phyloP scores from a whole-genome alignment of 1,284 basidiomycete genomes.

The Anthracocystis panici-leucophaei region DNA sequence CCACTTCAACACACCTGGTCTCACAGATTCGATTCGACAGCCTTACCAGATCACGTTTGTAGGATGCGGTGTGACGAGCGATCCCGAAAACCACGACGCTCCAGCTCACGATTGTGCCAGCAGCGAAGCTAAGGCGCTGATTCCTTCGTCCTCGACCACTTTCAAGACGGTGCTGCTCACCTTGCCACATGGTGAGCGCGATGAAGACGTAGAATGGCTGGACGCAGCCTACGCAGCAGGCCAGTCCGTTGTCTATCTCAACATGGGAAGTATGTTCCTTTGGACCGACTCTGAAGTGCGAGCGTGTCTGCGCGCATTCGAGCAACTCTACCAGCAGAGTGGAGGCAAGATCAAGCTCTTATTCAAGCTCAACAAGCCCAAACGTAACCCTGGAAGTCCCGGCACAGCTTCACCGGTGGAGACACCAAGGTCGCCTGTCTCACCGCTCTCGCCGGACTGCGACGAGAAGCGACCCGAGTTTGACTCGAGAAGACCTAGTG shows the following conservation, averaged over 20 bases:
- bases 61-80: slow-evolving; percentile 25
- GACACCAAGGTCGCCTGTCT: neutral
- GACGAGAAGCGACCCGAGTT: slow-evolving; percentile 25
- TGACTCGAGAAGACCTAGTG: slow-evolving; percentile 20
- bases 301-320: slow-evolving; percentile 46
- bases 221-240: slow-evolving; percentile 44
- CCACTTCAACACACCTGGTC: slow-evolving; percentile 35
- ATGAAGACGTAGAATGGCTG: slow-evolving; percentile 52
- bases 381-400: slow-evolving; percentile 19
- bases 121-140: slow-evolving; percentile 5
- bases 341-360: slow-evolving; percentile 46
- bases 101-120: neutral
- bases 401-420: slow-evolving; percentile 14
- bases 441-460: neutral
- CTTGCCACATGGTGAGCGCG: slow-evolving; percentile 8
- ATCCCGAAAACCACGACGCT: slow-evolving; percentile 30
- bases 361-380: slow-evolving; percentile 53
- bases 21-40: slow-evolving; percentile 37
- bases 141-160: slow-evolving; percentile 16
- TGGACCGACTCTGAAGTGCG: slow-evolving; percentile 56
- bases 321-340: slow-evolving; percentile 38
- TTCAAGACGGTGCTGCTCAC: slow-evolving; percentile 2
- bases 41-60: slow-evolving; percentile 41
- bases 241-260: slow-evolving; percentile 62
- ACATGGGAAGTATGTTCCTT: slow-evolving; percentile 67